Percentiles rank a stretch among this genome's conserved stretches.
Evolutionary conservation across 108 stramenopile species (phyloP).

Genomic region (Mayamaea pseudoterrestris): DNA sequence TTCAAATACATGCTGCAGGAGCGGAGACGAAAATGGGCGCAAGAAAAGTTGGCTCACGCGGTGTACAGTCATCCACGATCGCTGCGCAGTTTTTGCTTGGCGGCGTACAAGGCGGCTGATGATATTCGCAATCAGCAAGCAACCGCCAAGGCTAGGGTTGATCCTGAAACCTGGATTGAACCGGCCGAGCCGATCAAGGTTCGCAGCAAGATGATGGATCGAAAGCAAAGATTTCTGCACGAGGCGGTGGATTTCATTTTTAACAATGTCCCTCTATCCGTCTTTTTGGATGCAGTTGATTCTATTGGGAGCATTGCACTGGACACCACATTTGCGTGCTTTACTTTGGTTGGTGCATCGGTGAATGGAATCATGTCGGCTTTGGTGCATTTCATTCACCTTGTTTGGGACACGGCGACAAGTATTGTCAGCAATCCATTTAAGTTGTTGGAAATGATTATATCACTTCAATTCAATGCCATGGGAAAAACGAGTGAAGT

Average conservation of each 20-base stretch:
- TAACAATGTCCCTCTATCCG: constrained; percentile 46
- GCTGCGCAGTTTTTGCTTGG: constrained; percentile 55
- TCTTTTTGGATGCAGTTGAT: constrained; percentile 42
- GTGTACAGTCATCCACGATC: constrained; percentile 71
- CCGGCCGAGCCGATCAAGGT: no score
- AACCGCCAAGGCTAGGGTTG: constrained; percentile 1
- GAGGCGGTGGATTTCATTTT: constrained; percentile 27
- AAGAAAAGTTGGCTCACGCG: constrained; percentile 54
- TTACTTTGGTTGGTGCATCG: constrained; percentile 23
- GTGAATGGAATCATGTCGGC: constrained; percentile 16
- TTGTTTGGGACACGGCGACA: constrained; percentile 27
- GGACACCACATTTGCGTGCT: constrained; percentile 33
- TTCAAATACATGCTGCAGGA: constrained; percentile 9
- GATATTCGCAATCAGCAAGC: constrained; percentile 24
- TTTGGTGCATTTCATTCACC: constrained; percentile 11
- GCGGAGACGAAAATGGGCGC: constrained; percentile 25
- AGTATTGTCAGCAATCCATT: constrained; percentile 59
- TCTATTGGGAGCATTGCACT: constrained; percentile 32
- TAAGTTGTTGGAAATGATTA: constrained; percentile 28
- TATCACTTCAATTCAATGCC: constrained; percentile 54
- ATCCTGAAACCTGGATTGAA: constrained; percentile 21
- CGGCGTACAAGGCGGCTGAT: constrained; percentile 47
- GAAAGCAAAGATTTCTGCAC: constrained; percentile 17
- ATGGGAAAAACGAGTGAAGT: constrained; percentile 65
- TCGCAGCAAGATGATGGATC: constrained; percentile 11